phyloP scores from a whole-genome alignment of 345 rosid genomes.

The Arabis alpina region DNA sequence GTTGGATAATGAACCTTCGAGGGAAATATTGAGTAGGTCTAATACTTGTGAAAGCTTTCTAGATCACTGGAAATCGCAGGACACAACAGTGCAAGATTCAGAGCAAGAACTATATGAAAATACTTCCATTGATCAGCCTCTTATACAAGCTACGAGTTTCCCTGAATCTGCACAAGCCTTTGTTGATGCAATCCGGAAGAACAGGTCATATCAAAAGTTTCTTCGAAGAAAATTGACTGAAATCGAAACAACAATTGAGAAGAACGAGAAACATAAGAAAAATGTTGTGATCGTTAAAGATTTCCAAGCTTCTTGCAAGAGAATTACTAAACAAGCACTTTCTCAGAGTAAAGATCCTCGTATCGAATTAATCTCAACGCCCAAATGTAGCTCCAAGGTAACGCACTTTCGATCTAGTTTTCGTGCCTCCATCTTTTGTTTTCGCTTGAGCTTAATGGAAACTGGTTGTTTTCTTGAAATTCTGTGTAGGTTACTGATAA shows the following conservation, averaged over 20 bases:
- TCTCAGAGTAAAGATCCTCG: constrained; percentile 72
- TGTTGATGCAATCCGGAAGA: constrained; percentile 71
- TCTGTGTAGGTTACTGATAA: constrained; percentile 54
- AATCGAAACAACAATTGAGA: constrained; percentile 75
- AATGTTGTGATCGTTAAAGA: constrained; percentile 67
- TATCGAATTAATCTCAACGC: constrained; percentile 60
- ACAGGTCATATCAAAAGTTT: constrained; percentile 72
- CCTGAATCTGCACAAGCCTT: constrained; percentile 66
- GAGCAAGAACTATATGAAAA: constrained; percentile 22
- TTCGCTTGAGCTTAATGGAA: too few species aligned
- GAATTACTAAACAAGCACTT: constrained; percentile 57
- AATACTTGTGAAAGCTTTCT: constrained; percentile 43
- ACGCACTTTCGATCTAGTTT: not conserved
- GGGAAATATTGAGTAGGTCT: constrained; percentile 38
- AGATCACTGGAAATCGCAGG: too few species aligned
- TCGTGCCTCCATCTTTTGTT: not conserved
- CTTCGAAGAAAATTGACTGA: constrained; percentile 58
- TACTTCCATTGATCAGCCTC: constrained; percentile 32
- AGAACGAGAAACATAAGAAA: constrained; percentile 68
- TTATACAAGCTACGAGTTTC: constrained; percentile 40
- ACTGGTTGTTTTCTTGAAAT: not conserved
- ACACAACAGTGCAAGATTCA: not conserved
- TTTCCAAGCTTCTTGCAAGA: constrained; percentile 67
- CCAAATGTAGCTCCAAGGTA: constrained; percentile 55
- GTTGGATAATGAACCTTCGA: constrained; percentile 34